These are phyloP conservation scores for Copromyces sp. DNA, from an alignment of 495 filamentous ascomycete species.

Conservation along the genomic window DNA sequence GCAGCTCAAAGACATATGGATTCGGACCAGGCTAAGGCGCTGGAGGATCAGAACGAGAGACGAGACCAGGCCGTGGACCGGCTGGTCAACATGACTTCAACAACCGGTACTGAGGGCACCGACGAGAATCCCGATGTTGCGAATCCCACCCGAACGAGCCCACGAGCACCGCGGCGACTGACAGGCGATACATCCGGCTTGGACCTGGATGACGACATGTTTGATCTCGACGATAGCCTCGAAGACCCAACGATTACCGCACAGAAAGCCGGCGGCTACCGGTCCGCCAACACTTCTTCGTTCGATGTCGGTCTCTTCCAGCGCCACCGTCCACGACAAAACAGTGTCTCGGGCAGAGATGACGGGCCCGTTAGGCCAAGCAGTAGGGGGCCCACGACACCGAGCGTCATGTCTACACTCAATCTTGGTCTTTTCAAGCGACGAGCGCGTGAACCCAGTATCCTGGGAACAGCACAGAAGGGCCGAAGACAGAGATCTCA, in stretches of 20 bases:
- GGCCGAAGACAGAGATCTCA: constrained; percentile 20
- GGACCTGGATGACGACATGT: constrained; percentile 37
- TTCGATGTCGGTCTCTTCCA: constrained; percentile 34
- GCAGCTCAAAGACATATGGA: not conserved
- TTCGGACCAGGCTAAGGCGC: constrained; percentile 20
- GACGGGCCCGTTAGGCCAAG: constrained; percentile 38
- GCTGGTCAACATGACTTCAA: constrained; percentile 31
- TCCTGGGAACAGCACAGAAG: constrained; percentile 34
- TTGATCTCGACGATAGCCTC: constrained; percentile 36
- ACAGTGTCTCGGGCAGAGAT: constrained; percentile 35
- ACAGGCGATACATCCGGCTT: constrained; percentile 31
- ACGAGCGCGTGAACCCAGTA: constrained; percentile 37
- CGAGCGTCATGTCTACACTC: constrained; percentile 33
- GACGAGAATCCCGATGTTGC: constrained; percentile 16
- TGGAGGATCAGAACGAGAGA: constrained; percentile 23
- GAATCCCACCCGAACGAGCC: constrained; percentile 19
- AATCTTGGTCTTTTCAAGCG: constrained; percentile 38
- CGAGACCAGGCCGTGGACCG: constrained; percentile 31
- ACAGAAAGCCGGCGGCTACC: constrained; percentile 20
- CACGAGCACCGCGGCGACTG: constrained; percentile 14
- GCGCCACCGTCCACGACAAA: constrained; percentile 30
- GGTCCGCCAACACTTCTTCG: constrained; percentile 35
- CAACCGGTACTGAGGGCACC: constrained; percentile 5
- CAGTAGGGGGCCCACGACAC: constrained; percentile 36
- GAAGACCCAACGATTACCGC: constrained; percentile 20